Percentiles rank a stretch among this genome's conserved stretches.
Conservation (phyloP, 2,329 filamentous ascomycete genomes). For the Hypomyces perniciosus region DNA sequence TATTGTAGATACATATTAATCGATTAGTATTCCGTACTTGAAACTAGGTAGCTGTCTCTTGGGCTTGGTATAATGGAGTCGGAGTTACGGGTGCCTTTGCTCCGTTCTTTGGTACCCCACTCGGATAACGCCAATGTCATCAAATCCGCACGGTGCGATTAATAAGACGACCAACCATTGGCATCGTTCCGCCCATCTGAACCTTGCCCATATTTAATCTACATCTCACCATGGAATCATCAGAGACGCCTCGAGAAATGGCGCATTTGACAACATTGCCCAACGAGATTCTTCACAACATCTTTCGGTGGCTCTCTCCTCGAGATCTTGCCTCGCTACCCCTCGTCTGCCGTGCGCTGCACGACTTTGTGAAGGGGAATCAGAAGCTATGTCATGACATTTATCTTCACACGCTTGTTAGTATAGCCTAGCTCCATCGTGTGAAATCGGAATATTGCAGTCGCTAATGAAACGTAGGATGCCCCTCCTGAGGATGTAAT, state of each 20-base stretch:
- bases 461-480: background rate
- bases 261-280: constrained; percentile 37
- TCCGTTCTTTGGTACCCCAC: too few relatives aligned
- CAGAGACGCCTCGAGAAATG: background rate
- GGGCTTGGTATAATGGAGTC: too few relatives aligned
- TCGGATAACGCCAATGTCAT: too few relatives aligned
- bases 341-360: constrained; percentile 46
- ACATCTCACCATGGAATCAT: background rate
- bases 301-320: constrained; percentile 51
- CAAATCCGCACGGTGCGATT: too few relatives aligned
- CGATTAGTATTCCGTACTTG: too few relatives aligned
- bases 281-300: constrained; percentile 57
- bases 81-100: too few relatives aligned
- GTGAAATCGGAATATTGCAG: background rate
- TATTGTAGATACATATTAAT: too few relatives aligned
- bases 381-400: constrained; percentile 53
- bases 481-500: constrained; percentile 27
- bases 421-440: constrained; percentile 9
- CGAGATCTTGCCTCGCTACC: constrained; percentile 49
- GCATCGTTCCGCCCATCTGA: background rate
- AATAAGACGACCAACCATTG: too few relatives aligned
- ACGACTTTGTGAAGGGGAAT: constrained; percentile 52
- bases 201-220: background rate
- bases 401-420: constrained; percentile 53
- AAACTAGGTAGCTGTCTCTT: too few relatives aligned